Percentiles rank a stretch among this genome's conserved stretches.
These are phyloP conservation scores for Serendipita vermifera DNA, from an alignment of 768 basidiomycete genomes.

Conservation along the genomic window DNA sequence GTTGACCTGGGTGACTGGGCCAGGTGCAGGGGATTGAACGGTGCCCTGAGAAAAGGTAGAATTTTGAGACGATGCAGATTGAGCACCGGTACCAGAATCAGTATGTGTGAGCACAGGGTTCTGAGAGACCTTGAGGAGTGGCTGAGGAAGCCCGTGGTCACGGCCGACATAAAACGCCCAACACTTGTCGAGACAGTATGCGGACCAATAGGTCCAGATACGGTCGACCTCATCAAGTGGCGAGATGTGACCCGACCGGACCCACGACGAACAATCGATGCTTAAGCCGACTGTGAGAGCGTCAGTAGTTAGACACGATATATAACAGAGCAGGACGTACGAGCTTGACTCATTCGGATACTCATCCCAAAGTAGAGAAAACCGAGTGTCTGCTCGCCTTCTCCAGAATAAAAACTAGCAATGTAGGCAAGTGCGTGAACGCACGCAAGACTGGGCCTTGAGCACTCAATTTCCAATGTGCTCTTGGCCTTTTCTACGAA, in stretches of 20 bases:
- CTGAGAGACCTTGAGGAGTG: slow-evolving; percentile 4
- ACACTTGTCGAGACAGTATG: slow-evolving; percentile 46
- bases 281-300: slow-evolving; percentile 38
- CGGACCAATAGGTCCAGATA: slow-evolving; percentile 49
- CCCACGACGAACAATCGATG: slow-evolving; percentile 46
- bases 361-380: slow-evolving; percentile 41
- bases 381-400: slow-evolving; percentile 31
- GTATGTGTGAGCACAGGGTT: background rate
- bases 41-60: background rate
- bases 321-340: slow-evolving; percentile 27
- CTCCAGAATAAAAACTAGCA: slow-evolving; percentile 28
- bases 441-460: slow-evolving; percentile 30
- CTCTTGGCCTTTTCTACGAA: slow-evolving; percentile 30
- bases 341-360: slow-evolving; percentile 43
- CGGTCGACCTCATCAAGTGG: slow-evolving; percentile 43
- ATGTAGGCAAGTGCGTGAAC: slow-evolving; percentile 30
- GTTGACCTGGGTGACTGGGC: background rate
- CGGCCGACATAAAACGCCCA: slow-evolving; percentile 58
- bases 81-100: background rate
- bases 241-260: slow-evolving; percentile 38
- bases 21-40: background rate
- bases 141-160: slow-evolving; percentile 22
- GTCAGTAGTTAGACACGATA: background rate
- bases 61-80: background rate
- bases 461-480: slow-evolving; percentile 29